Conservation (phyloP, 2,329 filamentous ascomycete species). For the Talaromyces sp. region DNA sequence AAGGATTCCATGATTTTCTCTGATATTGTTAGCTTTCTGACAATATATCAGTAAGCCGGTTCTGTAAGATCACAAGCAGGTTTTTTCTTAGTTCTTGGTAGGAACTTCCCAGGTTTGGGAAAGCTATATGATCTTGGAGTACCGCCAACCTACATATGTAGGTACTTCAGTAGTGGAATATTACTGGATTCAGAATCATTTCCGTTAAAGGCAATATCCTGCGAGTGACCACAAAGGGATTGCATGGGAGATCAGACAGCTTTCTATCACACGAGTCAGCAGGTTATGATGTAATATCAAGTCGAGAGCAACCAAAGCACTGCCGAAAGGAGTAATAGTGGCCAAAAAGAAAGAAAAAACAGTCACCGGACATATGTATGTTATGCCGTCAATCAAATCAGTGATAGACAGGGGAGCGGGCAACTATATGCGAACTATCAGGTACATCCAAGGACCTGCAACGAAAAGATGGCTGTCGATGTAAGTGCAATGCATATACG, state of each 20-base stretch:
- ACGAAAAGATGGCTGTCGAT: background rate
- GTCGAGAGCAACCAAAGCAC: background rate
- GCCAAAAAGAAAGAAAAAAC: background rate
- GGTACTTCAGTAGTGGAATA: background rate
- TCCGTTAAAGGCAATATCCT: background rate
- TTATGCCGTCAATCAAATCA: background rate
- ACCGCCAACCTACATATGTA: background rate
- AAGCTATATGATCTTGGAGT: background rate
- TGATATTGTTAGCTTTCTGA: background rate
- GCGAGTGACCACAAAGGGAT: background rate
- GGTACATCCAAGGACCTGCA: background rate
- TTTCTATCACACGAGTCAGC: background rate
- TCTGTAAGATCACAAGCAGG: background rate
- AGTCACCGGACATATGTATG: background rate
- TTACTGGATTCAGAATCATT: background rate
- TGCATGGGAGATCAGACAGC: background rate
- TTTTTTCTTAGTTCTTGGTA: background rate
- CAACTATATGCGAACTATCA: background rate
- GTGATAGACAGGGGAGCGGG: background rate
- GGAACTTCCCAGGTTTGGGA: background rate
- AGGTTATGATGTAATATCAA: background rate
- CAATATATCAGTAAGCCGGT: no score
- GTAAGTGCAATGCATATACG: background rate
- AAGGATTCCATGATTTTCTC: background rate
- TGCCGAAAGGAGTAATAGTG: background rate